Conservation (phyloP, 768 basidiomycete species). For the Boletus coccyginus region DNA sequence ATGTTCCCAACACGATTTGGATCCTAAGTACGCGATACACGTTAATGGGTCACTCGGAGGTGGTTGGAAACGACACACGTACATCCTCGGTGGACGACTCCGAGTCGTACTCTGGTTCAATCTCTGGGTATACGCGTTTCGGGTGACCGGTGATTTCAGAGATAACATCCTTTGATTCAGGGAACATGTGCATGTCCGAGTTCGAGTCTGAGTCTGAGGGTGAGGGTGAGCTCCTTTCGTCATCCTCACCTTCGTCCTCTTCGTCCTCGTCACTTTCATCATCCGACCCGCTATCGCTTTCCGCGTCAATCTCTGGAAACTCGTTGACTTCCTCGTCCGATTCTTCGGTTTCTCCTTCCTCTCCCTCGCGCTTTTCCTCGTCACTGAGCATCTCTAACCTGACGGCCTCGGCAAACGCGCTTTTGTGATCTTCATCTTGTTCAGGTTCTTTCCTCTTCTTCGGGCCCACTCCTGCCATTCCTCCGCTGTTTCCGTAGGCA, state of each 20-base stretch:
- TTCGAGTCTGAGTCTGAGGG: slow-evolving; percentile 33
- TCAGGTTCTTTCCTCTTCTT: slow-evolving; percentile 61
- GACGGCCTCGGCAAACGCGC: slow-evolving; percentile 39
- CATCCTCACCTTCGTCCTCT: slow-evolving; percentile 35
- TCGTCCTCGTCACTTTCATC: slow-evolving; percentile 35
- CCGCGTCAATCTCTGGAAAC: slow-evolving; percentile 66
- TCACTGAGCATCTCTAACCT: slow-evolving; percentile 73
- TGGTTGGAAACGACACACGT: slow-evolving; percentile 28
- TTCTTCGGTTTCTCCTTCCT: slow-evolving; percentile 34
- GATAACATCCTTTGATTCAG: slow-evolving; percentile 63
- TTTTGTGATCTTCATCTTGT: slow-evolving; percentile 35
- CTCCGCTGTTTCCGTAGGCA: slow-evolving; percentile 31
- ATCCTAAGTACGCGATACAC: slow-evolving; percentile 45
- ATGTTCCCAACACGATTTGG: slow-evolving; percentile 95
- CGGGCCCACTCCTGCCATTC: slow-evolving; percentile 34
- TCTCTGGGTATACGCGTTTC: slow-evolving; percentile 82
- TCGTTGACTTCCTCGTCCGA: slow-evolving; percentile 64
- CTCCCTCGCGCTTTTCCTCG: slow-evolving; percentile 49
- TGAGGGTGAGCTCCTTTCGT: slow-evolving; percentile 36
- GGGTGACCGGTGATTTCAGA: slow-evolving; percentile 83
- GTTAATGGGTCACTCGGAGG: neutral
- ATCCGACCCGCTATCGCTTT: slow-evolving; percentile 40
- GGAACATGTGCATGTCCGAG: slow-evolving; percentile 54
- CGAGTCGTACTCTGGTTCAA: slow-evolving; percentile 87
- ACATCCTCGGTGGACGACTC: slow-evolving; percentile 93